Conservation (phyloP, 1,284 basidiomycete genomes). For the Agaricales sp. region DNA sequence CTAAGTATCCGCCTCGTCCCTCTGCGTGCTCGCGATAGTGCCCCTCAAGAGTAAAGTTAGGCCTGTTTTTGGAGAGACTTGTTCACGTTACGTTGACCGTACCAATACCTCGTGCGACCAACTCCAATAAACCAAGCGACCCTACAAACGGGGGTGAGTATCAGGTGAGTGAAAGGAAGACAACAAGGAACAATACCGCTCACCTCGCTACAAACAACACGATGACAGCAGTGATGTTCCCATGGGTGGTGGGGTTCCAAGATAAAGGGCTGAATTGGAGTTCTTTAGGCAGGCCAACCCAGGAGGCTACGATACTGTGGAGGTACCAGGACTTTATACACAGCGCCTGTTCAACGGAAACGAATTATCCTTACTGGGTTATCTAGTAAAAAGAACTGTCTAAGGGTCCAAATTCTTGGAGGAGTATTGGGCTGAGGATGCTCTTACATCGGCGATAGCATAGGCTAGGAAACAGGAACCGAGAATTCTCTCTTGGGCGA, state of each 20-base stretch:
- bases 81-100: conserved; percentile 22
- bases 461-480: conserved; percentile 55
- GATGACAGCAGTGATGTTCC: conserved; percentile 57
- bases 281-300: conserved; percentile 45
- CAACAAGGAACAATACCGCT: conserved; percentile 8
- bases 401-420: conserved; percentile 1
- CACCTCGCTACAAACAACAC: conserved; percentile 50
- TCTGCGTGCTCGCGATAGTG: no score
- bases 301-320: conserved; percentile 46
- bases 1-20: no score
- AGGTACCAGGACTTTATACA: conserved; percentile 10
- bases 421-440: conserved; percentile 9
- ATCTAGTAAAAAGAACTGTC: conserved; percentile 14
- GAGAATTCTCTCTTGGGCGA: conserved; percentile 60
- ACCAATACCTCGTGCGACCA: conserved; percentile 49
- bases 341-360: not conserved
- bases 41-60: no score
- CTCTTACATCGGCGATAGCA: conserved; percentile 61
- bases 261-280: conserved; percentile 35
- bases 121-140: conserved; percentile 59
- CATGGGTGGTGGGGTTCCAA: conserved; percentile 70
- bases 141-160: conserved; percentile 21
- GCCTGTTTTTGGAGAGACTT: not conserved
- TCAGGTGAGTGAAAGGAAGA: not conserved
- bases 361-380: conserved; percentile 38